phyloP scores from a whole-genome alignment of 441 rosid species.

The Macaranga tanarius region DNA sequence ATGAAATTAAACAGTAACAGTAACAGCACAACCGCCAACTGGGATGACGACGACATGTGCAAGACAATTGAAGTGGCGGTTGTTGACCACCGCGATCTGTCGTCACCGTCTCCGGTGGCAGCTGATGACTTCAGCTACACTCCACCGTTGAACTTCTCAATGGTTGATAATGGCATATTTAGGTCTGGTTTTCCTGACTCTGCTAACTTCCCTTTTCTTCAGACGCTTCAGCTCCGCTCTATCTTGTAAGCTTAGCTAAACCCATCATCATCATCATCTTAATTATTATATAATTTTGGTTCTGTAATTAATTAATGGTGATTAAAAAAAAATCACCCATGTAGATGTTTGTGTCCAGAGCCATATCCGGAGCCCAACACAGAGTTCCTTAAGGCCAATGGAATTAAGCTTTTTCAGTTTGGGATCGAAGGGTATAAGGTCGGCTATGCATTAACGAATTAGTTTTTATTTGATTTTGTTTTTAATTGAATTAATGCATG shows the following conservation, averaged over 20 bases:
- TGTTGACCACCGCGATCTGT: constrained; percentile 40
- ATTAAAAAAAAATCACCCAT: not conserved
- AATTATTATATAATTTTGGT: too few species aligned
- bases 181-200: constrained; percentile 81
- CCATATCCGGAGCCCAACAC: constrained; percentile 74
- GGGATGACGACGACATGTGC: constrained; percentile 34
- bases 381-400: constrained; percentile 55
- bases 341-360: constrained; percentile 88
- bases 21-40: constrained; percentile 10
- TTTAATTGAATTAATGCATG: too few species aligned
- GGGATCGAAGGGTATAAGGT: constrained; percentile 89
- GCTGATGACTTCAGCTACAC: constrained; percentile 48
- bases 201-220: constrained; percentile 59
- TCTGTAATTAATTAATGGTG: not conserved
- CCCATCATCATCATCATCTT: too few species aligned
- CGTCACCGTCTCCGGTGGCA: constrained; percentile 12
- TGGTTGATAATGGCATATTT: constrained; percentile 83
- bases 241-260: constrained; percentile 61
- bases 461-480: too few species aligned
- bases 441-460: too few species aligned
- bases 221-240: constrained; percentile 75
- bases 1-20: constrained; percentile 36
- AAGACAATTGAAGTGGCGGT: constrained; percentile 45
- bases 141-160: constrained; percentile 78
- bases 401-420: constrained; percentile 73